phyloP scores from a whole-genome alignment of 148 eudicot species.

The Dianthus caryophyllus region DNA sequence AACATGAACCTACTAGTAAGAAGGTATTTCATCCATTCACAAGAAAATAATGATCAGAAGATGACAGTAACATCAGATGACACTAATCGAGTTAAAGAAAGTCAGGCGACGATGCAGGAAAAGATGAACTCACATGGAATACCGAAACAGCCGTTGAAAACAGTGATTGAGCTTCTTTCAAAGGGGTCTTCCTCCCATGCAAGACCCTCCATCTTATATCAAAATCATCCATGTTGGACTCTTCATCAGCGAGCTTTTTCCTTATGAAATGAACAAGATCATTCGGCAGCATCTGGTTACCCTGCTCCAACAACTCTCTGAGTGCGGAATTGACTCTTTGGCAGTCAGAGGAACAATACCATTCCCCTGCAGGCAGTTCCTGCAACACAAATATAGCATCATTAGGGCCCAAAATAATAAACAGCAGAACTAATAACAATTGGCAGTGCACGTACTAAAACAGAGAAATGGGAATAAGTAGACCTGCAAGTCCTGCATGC shows the following conservation, averaged over 20 bases:
- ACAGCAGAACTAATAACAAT: background rate
- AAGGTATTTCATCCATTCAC: background rate
- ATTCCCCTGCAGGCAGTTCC: constrained; percentile 74
- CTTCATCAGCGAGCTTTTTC: constrained; percentile 42
- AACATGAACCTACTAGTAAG: background rate
- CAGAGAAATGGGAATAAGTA: background rate
- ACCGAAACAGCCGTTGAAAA: constrained; percentile 69
- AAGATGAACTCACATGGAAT: constrained; percentile 57
- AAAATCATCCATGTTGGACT: constrained; percentile 28
- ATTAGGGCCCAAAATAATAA: constrained; percentile 1
- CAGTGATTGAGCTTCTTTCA: constrained; percentile 43
- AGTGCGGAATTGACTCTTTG: constrained; percentile 41
- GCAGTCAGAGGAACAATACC: constrained; percentile 69
- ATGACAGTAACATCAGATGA: background rate
- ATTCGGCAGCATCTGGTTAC: constrained; percentile 50
- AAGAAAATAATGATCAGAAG: background rate
- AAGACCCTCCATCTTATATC: constrained; percentile 78
- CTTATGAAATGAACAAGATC: constrained; percentile 34
- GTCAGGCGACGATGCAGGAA: background rate
- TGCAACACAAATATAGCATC: constrained; percentile 28
- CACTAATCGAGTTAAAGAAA: background rate
- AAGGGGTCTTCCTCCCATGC: constrained; percentile 46
- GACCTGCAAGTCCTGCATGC: constrained; percentile 59
- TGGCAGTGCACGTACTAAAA: background rate
- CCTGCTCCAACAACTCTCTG: constrained; percentile 38